Conservation (phyloP, 176 grass and related monocot genomes). For the Eremochloa ophiuroides region DNA sequence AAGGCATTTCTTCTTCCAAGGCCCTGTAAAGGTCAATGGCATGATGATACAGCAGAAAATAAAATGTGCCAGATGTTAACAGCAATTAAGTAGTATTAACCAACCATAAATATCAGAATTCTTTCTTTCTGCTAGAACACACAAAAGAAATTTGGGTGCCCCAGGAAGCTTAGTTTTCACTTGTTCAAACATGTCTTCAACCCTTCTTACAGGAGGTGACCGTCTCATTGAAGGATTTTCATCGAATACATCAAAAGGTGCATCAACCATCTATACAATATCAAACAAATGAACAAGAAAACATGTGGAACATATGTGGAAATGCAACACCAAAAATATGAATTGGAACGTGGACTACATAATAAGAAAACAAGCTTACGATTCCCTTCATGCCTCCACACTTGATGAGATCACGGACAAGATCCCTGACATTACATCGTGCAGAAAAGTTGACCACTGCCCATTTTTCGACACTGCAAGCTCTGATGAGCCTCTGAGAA, state of each 20-base stretch:
- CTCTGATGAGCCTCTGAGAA: constrained; percentile 57
- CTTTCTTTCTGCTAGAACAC: constrained; percentile 83
- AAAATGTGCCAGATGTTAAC: neutral
- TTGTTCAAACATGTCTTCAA: constrained; percentile 71
- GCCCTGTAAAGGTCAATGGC: constrained; percentile 32
- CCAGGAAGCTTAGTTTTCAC: constrained; percentile 64
- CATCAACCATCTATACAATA: constrained; percentile 52
- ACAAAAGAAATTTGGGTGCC: constrained; percentile 65
- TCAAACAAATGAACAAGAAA: neutral
- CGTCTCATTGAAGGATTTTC: constrained; percentile 53
- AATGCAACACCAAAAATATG: neutral
- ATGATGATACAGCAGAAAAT: neutral
- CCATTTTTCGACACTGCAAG: constrained; percentile 44
- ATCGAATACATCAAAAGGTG: constrained; percentile 57
- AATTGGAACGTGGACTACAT: neutral
- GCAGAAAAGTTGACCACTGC: constrained; percentile 93
- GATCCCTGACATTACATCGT: constrained; percentile 47
- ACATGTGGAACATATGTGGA: too few species aligned
- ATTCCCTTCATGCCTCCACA: constrained; percentile 79
- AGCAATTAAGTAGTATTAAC: neutral
- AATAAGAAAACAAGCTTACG: constrained; percentile 36
- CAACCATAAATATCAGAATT: constrained; percentile 94
- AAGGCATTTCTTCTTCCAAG: constrained; percentile 93
- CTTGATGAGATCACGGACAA: constrained; percentile 64
- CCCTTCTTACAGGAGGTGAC: constrained; percentile 46